phyloP scores from a whole-genome alignment of 352 stramenopile species.

The Phytopythium chamaehyphon region DNA sequence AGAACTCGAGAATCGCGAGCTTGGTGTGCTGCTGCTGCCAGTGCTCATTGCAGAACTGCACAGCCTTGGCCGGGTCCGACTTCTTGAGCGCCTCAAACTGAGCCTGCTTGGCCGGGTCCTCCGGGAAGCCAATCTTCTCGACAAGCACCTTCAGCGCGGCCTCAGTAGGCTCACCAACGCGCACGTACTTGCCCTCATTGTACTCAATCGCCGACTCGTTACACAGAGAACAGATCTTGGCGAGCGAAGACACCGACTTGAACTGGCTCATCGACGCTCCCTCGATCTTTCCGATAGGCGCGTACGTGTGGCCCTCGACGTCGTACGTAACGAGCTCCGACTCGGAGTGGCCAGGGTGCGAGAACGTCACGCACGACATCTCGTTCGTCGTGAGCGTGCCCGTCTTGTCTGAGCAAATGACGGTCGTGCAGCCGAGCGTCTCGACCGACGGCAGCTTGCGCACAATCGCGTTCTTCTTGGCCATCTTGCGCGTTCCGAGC shows the following conservation, averaged over 20 bases:
- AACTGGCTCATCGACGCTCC: constrained; percentile 45
- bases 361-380: constrained; percentile 92
- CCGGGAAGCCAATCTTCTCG: constrained; percentile 91
- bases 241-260: constrained; percentile 82
- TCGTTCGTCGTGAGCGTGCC: constrained; percentile 98
- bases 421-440: constrained; percentile 95
- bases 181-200: constrained; percentile 82
- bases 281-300: constrained; percentile 73
- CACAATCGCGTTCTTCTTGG: constrained; percentile 97
- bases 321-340: constrained; percentile 86
- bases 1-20: constrained; percentile 95
- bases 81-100: constrained; percentile 53
- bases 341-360: constrained; percentile 55
- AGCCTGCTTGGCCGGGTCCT: constrained; percentile 57
- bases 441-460: constrained; percentile 98
- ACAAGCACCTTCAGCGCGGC: constrained; percentile 94
- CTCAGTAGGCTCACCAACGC: constrained; percentile 96
- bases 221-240: constrained; percentile 93
- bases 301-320: constrained; percentile 94
- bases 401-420: constrained; percentile 94
- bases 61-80: constrained; percentile 62
- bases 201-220: constrained; percentile 95
- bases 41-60: constrained; percentile 82
- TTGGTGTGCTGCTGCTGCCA: constrained; percentile 85
- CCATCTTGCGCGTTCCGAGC: constrained; percentile 95